Evolutionary conservation across 2,329 filamentous ascomycete species (phyloP).

Genomic region (Lachnellula arida): DNA sequence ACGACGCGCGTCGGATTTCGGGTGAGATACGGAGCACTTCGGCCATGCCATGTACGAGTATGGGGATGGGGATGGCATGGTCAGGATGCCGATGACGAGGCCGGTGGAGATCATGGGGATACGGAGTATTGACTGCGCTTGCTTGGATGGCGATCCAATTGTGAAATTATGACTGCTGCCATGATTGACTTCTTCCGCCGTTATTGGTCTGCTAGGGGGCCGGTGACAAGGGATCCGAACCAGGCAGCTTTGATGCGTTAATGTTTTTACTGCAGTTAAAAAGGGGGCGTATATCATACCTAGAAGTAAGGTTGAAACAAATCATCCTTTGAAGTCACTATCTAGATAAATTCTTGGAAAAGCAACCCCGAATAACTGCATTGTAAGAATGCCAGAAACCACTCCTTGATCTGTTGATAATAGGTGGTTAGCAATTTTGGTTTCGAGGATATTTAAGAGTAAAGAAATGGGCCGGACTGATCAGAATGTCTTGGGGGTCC

Average conservation of each 20-base stretch:
- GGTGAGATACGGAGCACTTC: conserved; percentile 29
- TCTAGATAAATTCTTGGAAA: conserved; percentile 40
- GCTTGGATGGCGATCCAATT: conserved; percentile 32
- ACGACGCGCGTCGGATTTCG: conserved; percentile 27
- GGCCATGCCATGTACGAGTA: no score
- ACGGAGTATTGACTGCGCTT: conserved; percentile 29
- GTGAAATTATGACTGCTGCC: conserved; percentile 29
- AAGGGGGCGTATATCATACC: conserved; percentile 23
- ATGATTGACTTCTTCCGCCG: conserved; percentile 32
- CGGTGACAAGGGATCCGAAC: conserved; percentile 44
- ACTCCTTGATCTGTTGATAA: conserved; percentile 37
- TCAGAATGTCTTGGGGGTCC: no score
- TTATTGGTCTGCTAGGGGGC: conserved; percentile 31
- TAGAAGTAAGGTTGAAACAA: conserved; percentile 45
- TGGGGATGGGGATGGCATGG: no score
- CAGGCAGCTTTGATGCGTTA: conserved; percentile 36
- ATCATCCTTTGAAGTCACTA: conserved; percentile 47
- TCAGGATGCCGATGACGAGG: conserved; percentile 44
- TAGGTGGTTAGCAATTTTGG: no score
- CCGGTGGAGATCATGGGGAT: conserved; percentile 43
- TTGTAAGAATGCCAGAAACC: conserved; percentile 42
- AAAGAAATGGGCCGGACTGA: no score
- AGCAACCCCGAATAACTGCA: conserved; percentile 39
- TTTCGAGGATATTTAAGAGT: no score
- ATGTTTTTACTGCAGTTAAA: neutral